Evolutionary conservation across 2,329 filamentous ascomycete species (phyloP), one percentile per base, ranked within the genome.

Genomic region (Aspergillus tubingensis): DNA sequence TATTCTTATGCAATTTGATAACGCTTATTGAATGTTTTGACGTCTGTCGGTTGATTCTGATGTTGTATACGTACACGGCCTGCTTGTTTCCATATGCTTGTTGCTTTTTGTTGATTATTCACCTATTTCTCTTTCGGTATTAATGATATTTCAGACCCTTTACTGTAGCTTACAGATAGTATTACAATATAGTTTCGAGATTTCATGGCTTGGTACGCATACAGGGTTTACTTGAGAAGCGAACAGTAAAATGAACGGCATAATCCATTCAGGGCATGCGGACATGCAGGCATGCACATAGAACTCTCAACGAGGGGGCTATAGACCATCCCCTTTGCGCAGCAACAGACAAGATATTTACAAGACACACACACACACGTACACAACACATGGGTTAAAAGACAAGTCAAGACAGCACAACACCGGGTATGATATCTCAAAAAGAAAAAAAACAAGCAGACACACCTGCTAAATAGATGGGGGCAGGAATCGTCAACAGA

Each of bases 371-470:
- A 32, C 47, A 32, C 30, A 30, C 27, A 30, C 27, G 10, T 30
- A 27, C 47, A 30, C 23, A 49, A 49, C 25, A 30, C 15, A 32
- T 30, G 25, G 25, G 25, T n/a, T 5, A 17, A 23, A 23, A 17
- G 30, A 30, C 3, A 30, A 30, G n/a, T n/a, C 47, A 50, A 27
- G 44, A n/a, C 44, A 49, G n/a, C 47, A 50, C 25, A 30, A 32
- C 47, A 50, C 47, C 47, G 47, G 47, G 47, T 50, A 50, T 50
- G 47, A 30, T 50, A 50, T 50, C 47, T 50, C 47, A 50, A 50
- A 11, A 50, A n/a, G 25, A 27, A 27, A 27, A 27, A 27, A 7
- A 27, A 27, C 25, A 50, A n/a, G 25, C 47, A 30, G 47, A 17
- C 47, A 50, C 44, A 30, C 47, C 47, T 50, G 47, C 47, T 50